Percentiles rank a stretch among this genome's conserved stretches.
phyloP scores from a whole-genome alignment of 768 basidiomycete genomes.

The Tricholoma sp. region DNA sequence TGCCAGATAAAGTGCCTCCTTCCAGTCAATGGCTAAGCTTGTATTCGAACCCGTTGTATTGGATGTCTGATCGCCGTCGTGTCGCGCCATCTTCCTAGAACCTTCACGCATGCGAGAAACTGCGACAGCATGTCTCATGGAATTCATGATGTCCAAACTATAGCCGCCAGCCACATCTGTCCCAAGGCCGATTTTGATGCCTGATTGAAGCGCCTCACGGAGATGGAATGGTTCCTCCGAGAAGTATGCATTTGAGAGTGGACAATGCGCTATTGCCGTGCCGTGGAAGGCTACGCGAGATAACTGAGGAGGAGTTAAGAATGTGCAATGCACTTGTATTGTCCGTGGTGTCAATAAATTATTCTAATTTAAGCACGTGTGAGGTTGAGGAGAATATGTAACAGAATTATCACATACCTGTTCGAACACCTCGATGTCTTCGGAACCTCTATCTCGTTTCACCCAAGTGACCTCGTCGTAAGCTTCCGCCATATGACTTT shows the following conservation, averaged over 20 bases:
- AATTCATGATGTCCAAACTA: conserved; percentile 66
- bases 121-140: conserved; percentile 77
- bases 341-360: conserved; percentile 59
- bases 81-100: conserved; percentile 20
- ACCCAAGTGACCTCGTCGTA: conserved; percentile 76
- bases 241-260: conserved; percentile 86
- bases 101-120: conserved; percentile 70
- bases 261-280: conserved; percentile 79
- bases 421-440: conserved; percentile 76
- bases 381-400: not conserved
- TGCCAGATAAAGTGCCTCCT: conserved; percentile 74
- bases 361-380: conserved; percentile 32
- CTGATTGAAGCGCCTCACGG: conserved; percentile 61
- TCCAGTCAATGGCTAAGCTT: conserved; percentile 67
- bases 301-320: conserved; percentile 51
- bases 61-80: not conserved
- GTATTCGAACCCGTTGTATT: conserved; percentile 1
- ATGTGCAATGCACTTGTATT: conserved; percentile 89
- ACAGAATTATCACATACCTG: conserved; percentile 35
- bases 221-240: conserved; percentile 65
- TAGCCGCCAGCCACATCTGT: conserved; percentile 89
- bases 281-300: conserved; percentile 41
- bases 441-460: conserved; percentile 45
- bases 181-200: conserved; percentile 74
- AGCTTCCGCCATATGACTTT: conserved; percentile 83